Base-by-base conservation (phyloP, 2,329 filamentous ascomycete species). In the Diaporthe velutina region DNA sequence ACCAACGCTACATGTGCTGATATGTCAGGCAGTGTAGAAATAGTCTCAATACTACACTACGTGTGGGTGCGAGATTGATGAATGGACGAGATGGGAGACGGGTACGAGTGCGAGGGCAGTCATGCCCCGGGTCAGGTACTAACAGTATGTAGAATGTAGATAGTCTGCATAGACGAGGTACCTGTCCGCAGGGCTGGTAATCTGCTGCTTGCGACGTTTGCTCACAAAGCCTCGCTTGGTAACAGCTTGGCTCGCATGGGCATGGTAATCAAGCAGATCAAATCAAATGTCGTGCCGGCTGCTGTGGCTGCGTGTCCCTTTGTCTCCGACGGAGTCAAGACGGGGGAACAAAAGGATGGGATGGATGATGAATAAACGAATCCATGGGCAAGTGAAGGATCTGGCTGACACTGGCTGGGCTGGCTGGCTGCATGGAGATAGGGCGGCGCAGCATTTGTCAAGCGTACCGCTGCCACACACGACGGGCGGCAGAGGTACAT, bases 401-500 rank as follows among this genome's bases (percentile, higher is more conserved):
- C 45, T 64, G 55, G 50, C 67, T 54, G 66, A 40, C 55, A 60
- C 54, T 28, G 58, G 66, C 42, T 60, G 55, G 40, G 48, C 52
- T 66, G 30, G 40, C 38, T 50, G 50, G 48, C 33, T 50, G 73
- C 73, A 72, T 72, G 70, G 66, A 71, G 45, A 54, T 55, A 67
- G 40, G 52, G 71, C 61, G 71, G 68, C 38, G 68, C 61, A 75
- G 66, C 58, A 74, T 68, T 67, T 61, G 72, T 72, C 57, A 68
- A 71, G 73, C 45, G 71, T 75, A 71, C 45, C 71, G 22, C 25
- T 55, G 13, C 45, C 58, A 68, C 52, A 40, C 25, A 38, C 22
- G 54, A 42, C 54, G 74, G 73, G 71, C 58, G 74, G 50, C 8
- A 35, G 25, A 42, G 74, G 74, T 74, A 75, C 74, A 42, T 50